Evolutionary conservation across 768 basidiomycete species (phyloP).

Genomic region (Sistotremastrum suecicum): DNA sequence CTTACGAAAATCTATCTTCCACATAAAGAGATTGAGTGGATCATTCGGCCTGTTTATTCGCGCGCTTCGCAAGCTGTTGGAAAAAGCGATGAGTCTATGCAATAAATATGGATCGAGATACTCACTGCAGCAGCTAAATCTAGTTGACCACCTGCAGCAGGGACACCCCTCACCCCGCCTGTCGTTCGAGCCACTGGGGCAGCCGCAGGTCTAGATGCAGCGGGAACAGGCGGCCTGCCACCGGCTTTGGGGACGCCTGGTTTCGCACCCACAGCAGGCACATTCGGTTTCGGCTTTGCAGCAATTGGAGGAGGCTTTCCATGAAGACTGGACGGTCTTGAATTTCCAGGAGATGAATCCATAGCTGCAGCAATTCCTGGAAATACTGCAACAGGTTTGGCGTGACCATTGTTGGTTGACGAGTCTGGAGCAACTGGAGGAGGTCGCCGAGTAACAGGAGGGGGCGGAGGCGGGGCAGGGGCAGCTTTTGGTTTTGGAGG

Average conservation of each 20-base stretch:
- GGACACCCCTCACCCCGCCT: slow-evolving; percentile 25
- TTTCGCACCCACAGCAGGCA: slow-evolving; percentile 43
- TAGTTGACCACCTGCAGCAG: slow-evolving; percentile 44
- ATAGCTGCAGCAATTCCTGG: slow-evolving; percentile 54
- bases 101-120: slow-evolving; percentile 5
- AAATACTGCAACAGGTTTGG: slow-evolving; percentile 72
- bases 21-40: no score
- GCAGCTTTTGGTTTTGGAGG: slow-evolving; percentile 51
- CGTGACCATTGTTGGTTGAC: slow-evolving; percentile 33
- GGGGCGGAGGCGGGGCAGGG: slow-evolving; percentile 58
- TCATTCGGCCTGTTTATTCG: slow-evolving; percentile 42
- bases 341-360: slow-evolving; percentile 27
- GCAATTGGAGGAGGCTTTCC: slow-evolving; percentile 42
- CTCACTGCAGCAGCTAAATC: slow-evolving; percentile 77
- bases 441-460: slow-evolving; percentile 28
- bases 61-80: slow-evolving; percentile 60
- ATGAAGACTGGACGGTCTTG: slow-evolving; percentile 37
- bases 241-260: slow-evolving; percentile 35
- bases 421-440: slow-evolving; percentile 31
- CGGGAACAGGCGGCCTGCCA: slow-evolving; percentile 49
- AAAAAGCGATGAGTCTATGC: slow-evolving; percentile 2
- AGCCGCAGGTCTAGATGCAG: slow-evolving; percentile 35
- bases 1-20: no score
- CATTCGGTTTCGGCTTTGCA: slow-evolving; percentile 47
- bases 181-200: slow-evolving; percentile 23